These are phyloP conservation scores for Leishmania gerbilli DNA, from an alignment of 208 protist species.

Conservation along the genomic window DNA sequence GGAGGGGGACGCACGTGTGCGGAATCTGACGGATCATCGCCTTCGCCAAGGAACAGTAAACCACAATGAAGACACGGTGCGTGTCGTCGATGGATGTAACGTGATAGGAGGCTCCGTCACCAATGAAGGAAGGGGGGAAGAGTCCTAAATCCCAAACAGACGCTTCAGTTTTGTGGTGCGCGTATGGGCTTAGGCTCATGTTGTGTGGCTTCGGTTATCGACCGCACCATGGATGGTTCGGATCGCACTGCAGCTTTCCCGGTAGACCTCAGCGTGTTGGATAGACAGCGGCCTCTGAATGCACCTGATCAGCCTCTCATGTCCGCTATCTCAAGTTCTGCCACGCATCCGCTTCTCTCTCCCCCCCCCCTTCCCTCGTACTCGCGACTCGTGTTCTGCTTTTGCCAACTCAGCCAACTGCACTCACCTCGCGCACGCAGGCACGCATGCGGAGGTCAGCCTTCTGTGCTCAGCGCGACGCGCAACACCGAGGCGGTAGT, in stretches of 20 bases:
- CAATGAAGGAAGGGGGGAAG: background rate
- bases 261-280: background rate
- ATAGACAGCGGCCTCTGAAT: background rate
- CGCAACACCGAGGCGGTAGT: background rate
- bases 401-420: background rate
- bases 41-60: background rate
- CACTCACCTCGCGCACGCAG: background rate
- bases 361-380: background rate
- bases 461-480: slow-evolving; percentile 7
- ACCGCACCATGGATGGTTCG: background rate
- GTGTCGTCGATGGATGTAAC: background rate
- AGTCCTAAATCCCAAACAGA: background rate
- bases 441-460: slow-evolving; percentile 10
- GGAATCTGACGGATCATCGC: background rate
- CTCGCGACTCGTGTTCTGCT: background rate
- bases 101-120: background rate
- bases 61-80: background rate
- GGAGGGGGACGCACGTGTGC: background rate
- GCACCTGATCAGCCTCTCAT: background rate
- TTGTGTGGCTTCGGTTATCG: background rate
- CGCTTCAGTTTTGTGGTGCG: background rate
- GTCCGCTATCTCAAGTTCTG: background rate
- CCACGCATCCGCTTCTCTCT: background rate
- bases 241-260: background rate
- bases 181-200: background rate